A percentile compares a stretch with the other conserved stretches of the same genome.
These are phyloP conservation scores for Striga asiatica DNA, from an alignment of 257 asterid genomes.

Conservation along the genomic window DNA sequence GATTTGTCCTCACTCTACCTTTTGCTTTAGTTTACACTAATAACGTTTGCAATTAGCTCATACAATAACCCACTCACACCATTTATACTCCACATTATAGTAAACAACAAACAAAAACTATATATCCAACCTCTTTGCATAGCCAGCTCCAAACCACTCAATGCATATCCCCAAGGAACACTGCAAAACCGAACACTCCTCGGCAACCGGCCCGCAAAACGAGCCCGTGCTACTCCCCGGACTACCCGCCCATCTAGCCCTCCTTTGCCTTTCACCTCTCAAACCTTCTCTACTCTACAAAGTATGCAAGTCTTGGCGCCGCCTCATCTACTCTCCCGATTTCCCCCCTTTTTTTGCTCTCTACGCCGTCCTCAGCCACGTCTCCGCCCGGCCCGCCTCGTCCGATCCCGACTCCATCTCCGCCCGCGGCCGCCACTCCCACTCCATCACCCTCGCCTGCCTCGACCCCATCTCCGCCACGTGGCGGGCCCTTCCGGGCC, in stretches of 20 bases:
- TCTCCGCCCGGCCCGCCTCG: conserved; percentile 3
- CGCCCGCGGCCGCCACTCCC: conserved; percentile 7
- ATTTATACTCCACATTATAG: too few relatives aligned
- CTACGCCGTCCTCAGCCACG: conserved; percentile 32
- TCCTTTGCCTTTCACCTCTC: conserved; percentile 39
- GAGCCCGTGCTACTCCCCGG: conserved; percentile 35
- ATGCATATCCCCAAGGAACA: conserved; percentile 15
- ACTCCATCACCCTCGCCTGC: conserved; percentile 30
- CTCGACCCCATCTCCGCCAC: conserved; percentile 48
- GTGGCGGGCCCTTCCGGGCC: conserved; percentile 49
- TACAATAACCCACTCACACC: too few relatives aligned
- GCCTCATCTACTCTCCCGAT: conserved; percentile 37
- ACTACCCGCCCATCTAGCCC: conserved; percentile 58
- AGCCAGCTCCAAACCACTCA: conserved; percentile 3
- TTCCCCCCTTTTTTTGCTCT: conserved; percentile 53
- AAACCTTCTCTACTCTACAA: conserved; percentile 39
- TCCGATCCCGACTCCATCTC: neutral
- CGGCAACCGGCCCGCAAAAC: neutral
- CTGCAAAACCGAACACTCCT: conserved; percentile 12
- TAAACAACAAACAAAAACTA: too few relatives aligned
- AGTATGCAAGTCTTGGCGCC: conserved; percentile 65
- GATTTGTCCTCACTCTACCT: too few relatives aligned
- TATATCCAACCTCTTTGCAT: neutral
- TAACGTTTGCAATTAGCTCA: too few relatives aligned
- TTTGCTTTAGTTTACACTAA: too few relatives aligned